Evolutionary conservation across 1,139 yeast species (phyloP), one percentile per base, ranked within the genome.

Genomic region (Eremothecium gossypii): DNA sequence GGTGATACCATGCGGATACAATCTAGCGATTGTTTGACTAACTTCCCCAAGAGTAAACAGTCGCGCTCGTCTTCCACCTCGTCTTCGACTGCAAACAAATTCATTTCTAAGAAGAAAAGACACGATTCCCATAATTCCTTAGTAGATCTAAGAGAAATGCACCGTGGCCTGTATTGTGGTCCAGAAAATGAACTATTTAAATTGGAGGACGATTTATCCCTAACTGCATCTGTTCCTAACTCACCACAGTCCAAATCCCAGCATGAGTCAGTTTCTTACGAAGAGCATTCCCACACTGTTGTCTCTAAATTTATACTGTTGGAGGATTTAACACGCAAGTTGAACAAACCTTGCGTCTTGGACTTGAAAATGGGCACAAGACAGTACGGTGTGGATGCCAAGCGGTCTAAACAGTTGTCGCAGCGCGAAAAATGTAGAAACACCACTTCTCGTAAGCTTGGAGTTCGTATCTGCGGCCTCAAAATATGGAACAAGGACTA

Each of bases 281-380:
- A 55, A 40, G 59, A 55, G 29, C 49, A 46, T 8, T 50, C 58
- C 2, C 61, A 54, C 40, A 56, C 63, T 1, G 53, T 60, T 32
- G 66, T 61, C 4, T 57, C 63, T 1, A 70, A 93, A 51, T 87
- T 87, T 57, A 83, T 93, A 32, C 66, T 93, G n/a, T 68, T 89
- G 42, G 98, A 93, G 58, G 99, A 93, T 64, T 67, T 93, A 42
- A 89, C 97, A 0, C 74, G 80, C 41, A 85, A 86, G 29, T 77
- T 91, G 80, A 68, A 65, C 29, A 74, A 74, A 47, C 97, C 98
- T 0, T 87, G 96, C 60, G 97, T 91, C 1, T 68, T 93, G 45
- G 99, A 93, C 63, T 70, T 93, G 51, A 93, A 93, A 60, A 91
- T 93, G 97, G 99, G 99, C 1, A 89, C 99, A 0, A 72, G 99